Percentiles rank a stretch among this genome's conserved stretches.
These are phyloP conservation scores for Ustilago trichophora DNA, from an alignment of 1,284 basidiomycete species.

Conservation along the genomic window DNA sequence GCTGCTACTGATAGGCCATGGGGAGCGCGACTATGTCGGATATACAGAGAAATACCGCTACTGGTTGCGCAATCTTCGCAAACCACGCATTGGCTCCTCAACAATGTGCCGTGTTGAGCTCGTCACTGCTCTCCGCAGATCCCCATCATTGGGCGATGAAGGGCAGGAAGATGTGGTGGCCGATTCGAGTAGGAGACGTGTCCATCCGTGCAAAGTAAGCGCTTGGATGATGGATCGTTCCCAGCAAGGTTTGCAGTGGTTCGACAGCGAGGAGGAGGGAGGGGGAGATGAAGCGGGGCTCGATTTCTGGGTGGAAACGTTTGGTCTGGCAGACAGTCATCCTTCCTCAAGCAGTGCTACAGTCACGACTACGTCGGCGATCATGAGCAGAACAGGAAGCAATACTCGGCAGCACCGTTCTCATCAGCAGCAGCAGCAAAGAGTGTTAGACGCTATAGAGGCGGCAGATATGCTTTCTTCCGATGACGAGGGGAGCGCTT, in stretches of 20 bases:
- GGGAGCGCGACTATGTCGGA: slow-evolving; percentile 29
- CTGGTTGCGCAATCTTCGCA: slow-evolving; percentile 12
- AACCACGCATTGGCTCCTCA: not conserved
- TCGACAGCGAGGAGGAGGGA: not conserved
- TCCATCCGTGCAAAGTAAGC: slow-evolving; percentile 39
- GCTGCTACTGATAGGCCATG: slow-evolving; percentile 32
- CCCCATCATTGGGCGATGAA: too few relatives aligned
- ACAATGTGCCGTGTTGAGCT: slow-evolving; percentile 1
- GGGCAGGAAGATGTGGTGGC: not conserved
- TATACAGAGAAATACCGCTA: slow-evolving; percentile 4
- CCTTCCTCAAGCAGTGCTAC: not conserved
- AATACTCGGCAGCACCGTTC: not conserved
- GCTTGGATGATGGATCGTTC: slow-evolving; percentile 40
- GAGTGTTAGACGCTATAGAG: slow-evolving; percentile 6
- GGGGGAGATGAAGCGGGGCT: not conserved
- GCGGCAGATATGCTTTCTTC: slow-evolving; percentile 21
- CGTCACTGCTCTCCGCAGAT: slow-evolving; percentile 8
- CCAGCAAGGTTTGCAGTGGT: slow-evolving; percentile 14
- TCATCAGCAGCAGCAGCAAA: not conserved
- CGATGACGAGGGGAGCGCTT: slow-evolving; percentile 1
- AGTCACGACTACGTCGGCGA: slow-evolving; percentile 1
- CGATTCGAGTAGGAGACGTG: not conserved
- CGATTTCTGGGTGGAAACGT: slow-evolving; percentile 10
- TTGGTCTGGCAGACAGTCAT: slow-evolving; percentile 8
- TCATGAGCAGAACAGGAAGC: slow-evolving; percentile 24